Percentiles rank a stretch among this genome's conserved stretches.
phyloP scores from a whole-genome alignment of 2,329 filamentous ascomycete species.

The Rutstroemia sp. region DNA sequence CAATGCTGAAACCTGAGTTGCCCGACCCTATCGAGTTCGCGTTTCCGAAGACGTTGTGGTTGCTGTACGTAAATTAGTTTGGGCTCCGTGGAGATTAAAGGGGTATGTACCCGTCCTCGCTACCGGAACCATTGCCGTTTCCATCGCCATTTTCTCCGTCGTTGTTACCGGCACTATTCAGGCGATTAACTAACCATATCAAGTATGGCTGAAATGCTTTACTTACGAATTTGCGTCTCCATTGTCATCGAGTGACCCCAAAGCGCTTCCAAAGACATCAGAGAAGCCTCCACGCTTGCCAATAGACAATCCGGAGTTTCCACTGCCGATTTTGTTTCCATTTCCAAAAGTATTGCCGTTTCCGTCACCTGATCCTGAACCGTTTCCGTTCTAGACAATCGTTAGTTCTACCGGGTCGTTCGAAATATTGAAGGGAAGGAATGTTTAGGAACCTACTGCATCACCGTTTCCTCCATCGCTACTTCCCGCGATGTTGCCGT shows the following conservation, averaged over 20 bases:
- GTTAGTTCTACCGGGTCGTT: not conserved
- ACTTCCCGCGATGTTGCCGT: not conserved
- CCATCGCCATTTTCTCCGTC: not conserved
- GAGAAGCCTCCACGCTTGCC: not conserved
- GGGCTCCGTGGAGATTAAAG: too few species aligned
- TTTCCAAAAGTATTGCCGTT: not conserved
- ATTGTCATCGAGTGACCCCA: not conserved
- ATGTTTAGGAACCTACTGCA: not conserved
- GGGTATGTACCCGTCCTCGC: not conserved
- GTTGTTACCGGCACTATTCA: not conserved
- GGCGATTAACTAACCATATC: too few species aligned
- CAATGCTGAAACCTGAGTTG: not conserved
- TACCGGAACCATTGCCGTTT: not conserved
- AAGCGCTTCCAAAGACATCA: not conserved
- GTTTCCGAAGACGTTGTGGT: not conserved
- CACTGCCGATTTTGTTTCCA: not conserved
- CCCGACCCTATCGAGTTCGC: not conserved
- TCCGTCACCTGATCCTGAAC: not conserved
- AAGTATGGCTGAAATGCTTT: not conserved
- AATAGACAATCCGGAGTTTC: not conserved
- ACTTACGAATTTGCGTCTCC: not conserved
- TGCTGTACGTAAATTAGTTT: not conserved
- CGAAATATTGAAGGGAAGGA: not conserved
- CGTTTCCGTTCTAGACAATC: not conserved
- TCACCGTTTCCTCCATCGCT: not conserved